phyloP scores from a whole-genome alignment of 495 filamentous ascomycete genomes.

The Aspergillus nidulans region DNA sequence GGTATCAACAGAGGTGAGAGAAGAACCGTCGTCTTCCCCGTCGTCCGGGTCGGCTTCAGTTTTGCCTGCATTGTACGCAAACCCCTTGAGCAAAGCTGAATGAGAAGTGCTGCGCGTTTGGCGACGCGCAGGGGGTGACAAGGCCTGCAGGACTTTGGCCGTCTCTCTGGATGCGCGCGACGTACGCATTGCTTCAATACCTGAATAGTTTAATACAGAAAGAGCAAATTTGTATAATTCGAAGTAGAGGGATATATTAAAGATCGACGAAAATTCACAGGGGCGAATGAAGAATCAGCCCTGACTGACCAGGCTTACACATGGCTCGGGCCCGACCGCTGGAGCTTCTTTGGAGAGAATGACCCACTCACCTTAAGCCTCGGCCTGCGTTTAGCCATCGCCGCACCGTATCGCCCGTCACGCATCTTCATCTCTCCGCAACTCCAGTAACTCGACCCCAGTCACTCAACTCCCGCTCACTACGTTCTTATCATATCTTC shows the following conservation, averaged over 20 bases:
- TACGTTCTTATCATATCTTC: background rate
- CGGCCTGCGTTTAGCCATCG: constrained; percentile 5
- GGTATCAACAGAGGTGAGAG: constrained; percentile 39
- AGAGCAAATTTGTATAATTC: constrained; percentile 20
- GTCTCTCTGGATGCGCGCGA: constrained; percentile 57
- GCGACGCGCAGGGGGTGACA: constrained; percentile 39
- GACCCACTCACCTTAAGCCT: constrained; percentile 17
- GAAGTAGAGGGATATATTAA: background rate
- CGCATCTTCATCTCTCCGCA: constrained; percentile 2
- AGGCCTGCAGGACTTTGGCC: constrained; percentile 44
- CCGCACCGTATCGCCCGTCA: too few relatives aligned
- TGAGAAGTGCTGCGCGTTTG: constrained; percentile 36
- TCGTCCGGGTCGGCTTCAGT: constrained; percentile 16
- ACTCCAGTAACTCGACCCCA: background rate
- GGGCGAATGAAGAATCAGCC: constrained; percentile 2
- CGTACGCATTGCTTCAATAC: constrained; percentile 45
- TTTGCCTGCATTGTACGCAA: constrained; percentile 23
- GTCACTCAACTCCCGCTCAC: constrained; percentile 2
- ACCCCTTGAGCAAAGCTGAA: constrained; percentile 25
- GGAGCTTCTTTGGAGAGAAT: constrained; percentile 12
- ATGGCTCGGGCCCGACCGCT: constrained; percentile 15
- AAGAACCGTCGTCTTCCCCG: constrained; percentile 36
- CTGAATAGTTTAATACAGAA: background rate
- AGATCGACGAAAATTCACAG: constrained; percentile 16
- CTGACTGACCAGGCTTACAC: too few relatives aligned